Percentiles rank a stretch among this genome's conserved stretches.
phyloP scores from a whole-genome alignment of 2,329 filamentous ascomycete species.

The Nothophoma quercina region DNA sequence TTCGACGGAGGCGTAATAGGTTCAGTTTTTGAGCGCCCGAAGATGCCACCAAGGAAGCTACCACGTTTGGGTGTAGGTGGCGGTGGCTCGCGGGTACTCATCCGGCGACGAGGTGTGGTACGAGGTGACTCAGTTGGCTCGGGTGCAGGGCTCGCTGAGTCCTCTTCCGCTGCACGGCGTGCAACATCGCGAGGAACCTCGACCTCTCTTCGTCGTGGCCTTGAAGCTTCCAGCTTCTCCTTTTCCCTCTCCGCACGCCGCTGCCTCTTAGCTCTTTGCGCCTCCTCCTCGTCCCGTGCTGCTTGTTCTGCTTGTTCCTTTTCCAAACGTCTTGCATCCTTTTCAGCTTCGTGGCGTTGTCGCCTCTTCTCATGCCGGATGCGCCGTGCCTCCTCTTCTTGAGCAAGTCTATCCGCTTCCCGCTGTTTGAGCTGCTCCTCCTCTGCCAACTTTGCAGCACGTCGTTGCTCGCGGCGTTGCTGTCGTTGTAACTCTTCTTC shows the following conservation, averaged over 20 bases:
- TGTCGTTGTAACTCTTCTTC: conserved; percentile 33
- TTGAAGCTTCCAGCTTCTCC: conserved; percentile 26
- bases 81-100: conserved; percentile 37
- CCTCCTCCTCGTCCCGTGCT: conserved; percentile 33
- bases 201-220: conserved; percentile 21
- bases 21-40: conserved; percentile 45
- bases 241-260: conserved; percentile 38
- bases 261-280: conserved; percentile 31
- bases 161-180: conserved; percentile 38
- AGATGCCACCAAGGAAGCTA: conserved; percentile 42
- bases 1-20: conserved; percentile 34
- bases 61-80: conserved; percentile 35
- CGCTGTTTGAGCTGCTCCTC: conserved; percentile 30
- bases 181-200: conserved; percentile 36
- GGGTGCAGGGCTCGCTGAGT: conserved; percentile 26
- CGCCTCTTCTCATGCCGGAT: conserved; percentile 38
- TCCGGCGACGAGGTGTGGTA: conserved; percentile 25
- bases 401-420: conserved; percentile 30
- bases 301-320: conserved; percentile 12
- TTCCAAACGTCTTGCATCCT: conserved; percentile 10
- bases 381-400: conserved; percentile 40
- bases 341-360: conserved; percentile 36
- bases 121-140: conserved; percentile 32
- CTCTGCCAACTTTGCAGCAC: conserved; percentile 34
- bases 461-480: conserved; percentile 39